Conservation (phyloP, 2,329 filamentous ascomycete species). For the Pestalotiopsis sp. region DNA sequence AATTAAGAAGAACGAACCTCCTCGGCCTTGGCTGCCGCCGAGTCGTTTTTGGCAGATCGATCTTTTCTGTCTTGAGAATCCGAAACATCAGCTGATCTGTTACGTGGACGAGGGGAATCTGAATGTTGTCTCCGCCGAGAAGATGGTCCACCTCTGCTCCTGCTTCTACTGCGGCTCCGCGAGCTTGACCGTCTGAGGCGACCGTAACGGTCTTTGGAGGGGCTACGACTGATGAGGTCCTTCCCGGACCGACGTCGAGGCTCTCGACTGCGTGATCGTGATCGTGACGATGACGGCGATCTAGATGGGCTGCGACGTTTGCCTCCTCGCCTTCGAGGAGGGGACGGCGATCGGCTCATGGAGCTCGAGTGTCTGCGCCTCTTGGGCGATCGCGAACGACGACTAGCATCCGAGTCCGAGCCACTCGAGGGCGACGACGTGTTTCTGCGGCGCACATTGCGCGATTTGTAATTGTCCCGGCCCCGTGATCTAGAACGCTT, state of each 20-base stretch:
- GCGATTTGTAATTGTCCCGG: conserved; percentile 26
- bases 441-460: conserved; percentile 28
- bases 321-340: conserved; percentile 39
- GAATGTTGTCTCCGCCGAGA: conserved; percentile 56
- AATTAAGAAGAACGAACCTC: conserved; percentile 44
- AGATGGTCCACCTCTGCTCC: conserved; percentile 28
- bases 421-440: conserved; percentile 29
- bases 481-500: conserved; percentile 33
- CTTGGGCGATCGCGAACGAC: conserved; percentile 48
- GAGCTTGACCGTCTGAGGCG: conserved; percentile 36
- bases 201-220: conserved; percentile 35
- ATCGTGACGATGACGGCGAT: conserved; percentile 40
- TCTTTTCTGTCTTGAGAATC: conserved; percentile 49
- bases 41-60: conserved; percentile 34
- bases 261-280: conserved; percentile 39
- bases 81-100: conserved; percentile 61
- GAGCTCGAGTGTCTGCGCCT: conserved; percentile 53
- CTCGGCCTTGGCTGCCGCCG: conserved; percentile 36
- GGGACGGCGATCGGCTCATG: conserved; percentile 44
- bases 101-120: conserved; percentile 51
- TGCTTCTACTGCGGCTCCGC: conserved; percentile 25
- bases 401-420: conserved; percentile 28
- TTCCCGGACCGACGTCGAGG: conserved; percentile 36
- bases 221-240: conserved; percentile 38
- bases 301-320: conserved; percentile 44